Evolutionary conservation across 768 basidiomycete species (phyloP), one percentile per base, ranked within the genome.

Genomic region (Strobilomyces dryophilus): DNA sequence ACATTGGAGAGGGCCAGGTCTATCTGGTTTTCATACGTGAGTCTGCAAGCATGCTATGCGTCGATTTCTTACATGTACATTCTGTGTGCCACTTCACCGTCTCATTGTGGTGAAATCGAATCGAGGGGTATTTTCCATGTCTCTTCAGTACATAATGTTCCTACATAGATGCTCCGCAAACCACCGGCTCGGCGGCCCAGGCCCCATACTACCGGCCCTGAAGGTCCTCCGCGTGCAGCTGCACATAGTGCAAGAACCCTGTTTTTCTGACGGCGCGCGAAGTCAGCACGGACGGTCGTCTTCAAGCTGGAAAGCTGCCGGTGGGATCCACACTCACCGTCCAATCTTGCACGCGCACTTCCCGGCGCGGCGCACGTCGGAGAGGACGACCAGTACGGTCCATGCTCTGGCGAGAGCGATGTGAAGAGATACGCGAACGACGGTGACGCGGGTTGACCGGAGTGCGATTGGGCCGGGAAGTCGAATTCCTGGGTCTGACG

Each of bases 391-490:
- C 76, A 76, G 52, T 73, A 66, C 0, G 78, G 73, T 46, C 66
- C 61, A 37, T 70, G 65, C 3, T 56, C 59, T 17, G 71, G 56
- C 34, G 63, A 60, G 18, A 57, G 52, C 0, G 76, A 73, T 0
- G 78, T 78, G 48, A 76, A 72, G 27, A 78, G 63, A 46, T 78
- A 79, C 51, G 73, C 63, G 35, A 78, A 66, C 7, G 67, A 65
- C 3, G 76, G 74, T n/a, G 71, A 56, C 10, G 52, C 52, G 7
- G 68, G 66, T 42, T 67, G 66, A 36, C 55, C 49, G 14, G 65
- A 47, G 47, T 54, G 44, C 36, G 45, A 29, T n/a, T 55, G 56
- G 45, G 32, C n/a, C n/a, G 52, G 45, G 36, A 50, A 57, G 47
- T 49, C 53, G 48, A 53, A 60, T n/a, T 41, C 47, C 31, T 47